Evolutionary conservation across 78 protist species (phyloP).

Genomic region (Planoprotostelium fungivorum): DNA sequence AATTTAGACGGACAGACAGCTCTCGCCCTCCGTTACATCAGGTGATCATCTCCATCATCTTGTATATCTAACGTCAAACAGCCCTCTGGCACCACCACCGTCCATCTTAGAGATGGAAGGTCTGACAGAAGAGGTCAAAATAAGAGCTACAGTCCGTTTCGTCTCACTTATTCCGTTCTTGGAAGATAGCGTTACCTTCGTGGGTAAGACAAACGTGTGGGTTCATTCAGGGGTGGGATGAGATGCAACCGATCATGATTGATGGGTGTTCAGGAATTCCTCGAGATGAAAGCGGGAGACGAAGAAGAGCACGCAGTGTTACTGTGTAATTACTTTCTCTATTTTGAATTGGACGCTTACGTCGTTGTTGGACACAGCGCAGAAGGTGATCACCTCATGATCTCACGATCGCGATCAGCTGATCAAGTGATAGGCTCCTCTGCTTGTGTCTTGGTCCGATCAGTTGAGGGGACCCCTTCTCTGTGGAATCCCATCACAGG

Average conservation of each 20-base stretch:
- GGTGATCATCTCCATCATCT: not conserved
- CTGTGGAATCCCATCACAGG: not conserved
- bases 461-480: not conserved
- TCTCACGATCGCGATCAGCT: not conserved
- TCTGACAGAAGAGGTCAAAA: not conserved
- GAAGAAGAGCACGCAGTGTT: slow-evolving; percentile 47
- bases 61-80: too few relatives aligned
- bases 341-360: not conserved
- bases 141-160: slow-evolving; percentile 9
- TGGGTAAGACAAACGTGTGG: slow-evolving; percentile 20
- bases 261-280: slow-evolving; percentile 14
- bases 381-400: not conserved
- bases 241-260: too few relatives aligned
- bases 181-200: slow-evolving; percentile 16
- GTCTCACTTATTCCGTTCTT: slow-evolving; percentile 40
- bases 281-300: slow-evolving; percentile 22
- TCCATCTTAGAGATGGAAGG: not conserved
- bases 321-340: slow-evolving; percentile 15
- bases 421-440: not conserved
- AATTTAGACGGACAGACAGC: not conserved
- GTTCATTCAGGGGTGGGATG: not conserved
- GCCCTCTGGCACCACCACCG: not conserved
- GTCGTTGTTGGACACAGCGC: slow-evolving; percentile 10
- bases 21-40: not conserved
- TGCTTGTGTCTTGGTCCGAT: not conserved